These are phyloP conservation scores for Paecilomyces sp. DNA, from an alignment of 2,329 filamentous ascomycete genomes.

Conservation along the genomic window DNA sequence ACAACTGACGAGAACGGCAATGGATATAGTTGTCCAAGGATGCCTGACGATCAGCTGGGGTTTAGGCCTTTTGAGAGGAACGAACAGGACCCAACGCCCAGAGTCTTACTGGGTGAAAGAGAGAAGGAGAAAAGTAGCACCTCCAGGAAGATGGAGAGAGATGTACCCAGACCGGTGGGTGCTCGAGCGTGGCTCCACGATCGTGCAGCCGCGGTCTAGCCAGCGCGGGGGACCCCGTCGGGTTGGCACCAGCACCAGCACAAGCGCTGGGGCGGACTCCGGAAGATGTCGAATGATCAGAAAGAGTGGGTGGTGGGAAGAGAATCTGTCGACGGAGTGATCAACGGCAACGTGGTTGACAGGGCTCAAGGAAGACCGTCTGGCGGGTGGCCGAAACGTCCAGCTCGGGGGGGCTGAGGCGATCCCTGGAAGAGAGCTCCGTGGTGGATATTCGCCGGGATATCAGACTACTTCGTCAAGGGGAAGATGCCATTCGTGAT, in stretches of 20 bases:
- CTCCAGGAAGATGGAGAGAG: slow-evolving; percentile 1
- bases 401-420: slow-evolving; percentile 1
- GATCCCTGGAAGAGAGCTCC: slow-evolving; percentile 1
- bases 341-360: slow-evolving; percentile 20
- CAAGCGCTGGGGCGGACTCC: background rate
- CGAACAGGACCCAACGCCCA: background rate
- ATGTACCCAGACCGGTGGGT: slow-evolving; percentile 9
- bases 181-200: slow-evolving; percentile 9
- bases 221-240: slow-evolving; percentile 10
- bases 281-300: background rate
- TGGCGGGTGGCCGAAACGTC: background rate
- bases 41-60: background rate
- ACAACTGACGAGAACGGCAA: background rate
- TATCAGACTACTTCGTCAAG: background rate
- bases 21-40: background rate
- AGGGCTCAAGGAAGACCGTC: slow-evolving; percentile 9
- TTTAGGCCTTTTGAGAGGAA: background rate
- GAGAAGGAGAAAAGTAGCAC: background rate
- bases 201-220: slow-evolving; percentile 9
- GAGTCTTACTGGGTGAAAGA: background rate
- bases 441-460: background rate
- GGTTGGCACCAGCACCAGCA: background rate
- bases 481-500: background rate
- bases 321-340: slow-evolving; percentile 2
- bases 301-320: background rate